phyloP scores from a whole-genome alignment of 2,329 filamentous ascomycete species.

The Fusarium pininemorale region DNA sequence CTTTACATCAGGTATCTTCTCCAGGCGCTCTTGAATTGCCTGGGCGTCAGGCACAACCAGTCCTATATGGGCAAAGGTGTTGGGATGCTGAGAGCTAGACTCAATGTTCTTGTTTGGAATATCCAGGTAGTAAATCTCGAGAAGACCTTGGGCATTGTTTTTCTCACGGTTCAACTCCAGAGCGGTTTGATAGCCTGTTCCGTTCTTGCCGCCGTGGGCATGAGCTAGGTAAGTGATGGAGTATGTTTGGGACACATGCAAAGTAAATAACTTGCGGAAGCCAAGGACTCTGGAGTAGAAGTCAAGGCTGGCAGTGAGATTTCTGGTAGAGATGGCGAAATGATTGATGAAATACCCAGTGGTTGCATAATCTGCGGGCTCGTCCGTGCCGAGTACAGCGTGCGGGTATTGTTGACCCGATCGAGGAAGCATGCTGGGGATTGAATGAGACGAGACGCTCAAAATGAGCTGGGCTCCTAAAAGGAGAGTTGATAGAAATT shows the following conservation, averaged over 20 bases:
- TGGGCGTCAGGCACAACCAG: neutral
- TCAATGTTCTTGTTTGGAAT: neutral
- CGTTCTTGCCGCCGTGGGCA: neutral
- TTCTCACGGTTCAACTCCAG: slow-evolving; percentile 3
- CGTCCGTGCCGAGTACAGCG: neutral
- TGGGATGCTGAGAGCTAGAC: neutral
- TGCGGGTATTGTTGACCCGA: neutral
- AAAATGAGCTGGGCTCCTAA: neutral
- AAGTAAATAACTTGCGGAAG: neutral
- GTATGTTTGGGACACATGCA: neutral
- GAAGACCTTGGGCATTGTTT: neutral
- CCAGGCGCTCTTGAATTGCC: neutral
- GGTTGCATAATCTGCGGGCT: neutral
- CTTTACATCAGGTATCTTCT: neutral
- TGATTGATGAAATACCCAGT: slow-evolving; percentile 1
- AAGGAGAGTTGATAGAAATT: neutral
- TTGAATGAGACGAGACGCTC: neutral
- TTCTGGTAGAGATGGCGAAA: neutral
- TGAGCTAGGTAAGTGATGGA: slow-evolving; percentile 3
- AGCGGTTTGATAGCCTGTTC: neutral
- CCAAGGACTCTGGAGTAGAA: slow-evolving; percentile 9
- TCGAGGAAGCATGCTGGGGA: neutral
- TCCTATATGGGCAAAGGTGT: neutral
- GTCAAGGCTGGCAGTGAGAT: neutral
- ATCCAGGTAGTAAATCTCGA: neutral